Percentiles rank a stretch among this genome's conserved stretches.
Evolutionary conservation across 768 basidiomycete genomes (phyloP).

Genomic region (Tulasnella sp.): DNA sequence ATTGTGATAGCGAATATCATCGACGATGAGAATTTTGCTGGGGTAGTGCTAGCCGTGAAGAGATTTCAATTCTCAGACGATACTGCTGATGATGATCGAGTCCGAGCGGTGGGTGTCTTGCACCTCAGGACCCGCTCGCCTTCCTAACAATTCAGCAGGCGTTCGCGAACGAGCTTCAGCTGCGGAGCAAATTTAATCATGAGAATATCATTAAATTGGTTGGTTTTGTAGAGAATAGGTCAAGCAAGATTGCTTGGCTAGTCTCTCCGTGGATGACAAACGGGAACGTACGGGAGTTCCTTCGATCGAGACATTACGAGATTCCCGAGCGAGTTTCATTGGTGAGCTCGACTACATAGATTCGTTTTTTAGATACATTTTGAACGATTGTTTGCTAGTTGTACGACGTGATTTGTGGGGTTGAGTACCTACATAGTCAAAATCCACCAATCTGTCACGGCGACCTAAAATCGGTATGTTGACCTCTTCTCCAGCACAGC

Average conservation of each 20-base stretch:
- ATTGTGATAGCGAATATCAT: too few species aligned
- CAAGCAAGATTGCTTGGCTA: background rate
- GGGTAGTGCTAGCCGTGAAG: too few species aligned
- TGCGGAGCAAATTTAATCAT: background rate
- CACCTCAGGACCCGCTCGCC: too few species aligned
- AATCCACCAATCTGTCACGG: conserved; percentile 5
- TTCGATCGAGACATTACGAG: background rate
- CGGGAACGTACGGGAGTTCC: background rate
- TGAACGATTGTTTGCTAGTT: background rate
- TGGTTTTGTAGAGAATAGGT: background rate
- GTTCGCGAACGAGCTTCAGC: background rate
- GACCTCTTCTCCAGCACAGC: background rate
- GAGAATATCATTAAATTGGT: background rate
- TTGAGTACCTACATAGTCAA: background rate
- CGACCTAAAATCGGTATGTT: background rate
- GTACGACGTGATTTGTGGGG: background rate
- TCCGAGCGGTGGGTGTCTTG: too few species aligned
- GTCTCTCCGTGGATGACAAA: background rate
- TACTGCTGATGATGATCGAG: too few species aligned
- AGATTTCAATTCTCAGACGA: too few species aligned
- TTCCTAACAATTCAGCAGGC: background rate
- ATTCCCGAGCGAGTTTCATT: background rate
- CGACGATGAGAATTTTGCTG: too few species aligned
- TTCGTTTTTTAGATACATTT: too few species aligned
- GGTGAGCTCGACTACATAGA: too few species aligned